Evolutionary conservation across 2,329 filamentous ascomycete genomes (phyloP).

Genomic region (Myrmaecium sp.): DNA sequence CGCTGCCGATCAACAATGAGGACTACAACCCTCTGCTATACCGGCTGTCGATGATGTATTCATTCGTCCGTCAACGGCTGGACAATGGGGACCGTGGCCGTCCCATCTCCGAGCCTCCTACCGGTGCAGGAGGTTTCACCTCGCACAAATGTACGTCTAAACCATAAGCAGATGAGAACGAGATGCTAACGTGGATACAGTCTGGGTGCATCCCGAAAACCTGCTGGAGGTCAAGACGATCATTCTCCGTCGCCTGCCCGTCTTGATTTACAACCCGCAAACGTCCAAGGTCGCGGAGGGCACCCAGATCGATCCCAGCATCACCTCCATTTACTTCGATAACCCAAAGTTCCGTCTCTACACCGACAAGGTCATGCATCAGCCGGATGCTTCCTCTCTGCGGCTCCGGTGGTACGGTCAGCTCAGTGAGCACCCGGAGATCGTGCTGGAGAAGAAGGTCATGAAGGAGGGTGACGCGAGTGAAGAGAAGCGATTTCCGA

Average conservation of each 20-base stretch:
- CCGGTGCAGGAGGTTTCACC: constrained; percentile 49
- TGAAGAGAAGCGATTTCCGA: constrained; percentile 61
- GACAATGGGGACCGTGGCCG: constrained; percentile 38
- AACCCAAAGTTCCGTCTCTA: constrained; percentile 75
- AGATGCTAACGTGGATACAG: constrained; percentile 27
- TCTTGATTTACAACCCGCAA: constrained; percentile 84
- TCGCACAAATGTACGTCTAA: constrained; percentile 62
- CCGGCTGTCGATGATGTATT: constrained; percentile 85
- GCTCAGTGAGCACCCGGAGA: constrained; percentile 58
- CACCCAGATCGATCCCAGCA: constrained; percentile 62
- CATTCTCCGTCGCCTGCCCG: constrained; percentile 76
- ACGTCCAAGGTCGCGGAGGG: constrained; percentile 67
- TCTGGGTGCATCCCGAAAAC: constrained; percentile 95
- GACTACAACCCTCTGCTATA: constrained; percentile 82
- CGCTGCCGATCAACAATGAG: constrained; percentile 87
- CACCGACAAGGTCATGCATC: constrained; percentile 62
- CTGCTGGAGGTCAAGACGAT: constrained; percentile 92
- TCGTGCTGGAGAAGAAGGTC: constrained; percentile 79
- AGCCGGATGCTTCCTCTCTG: constrained; percentile 62
- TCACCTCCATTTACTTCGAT: constrained; percentile 95
- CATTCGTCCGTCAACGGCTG: constrained; percentile 72
- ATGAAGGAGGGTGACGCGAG: constrained; percentile 60
- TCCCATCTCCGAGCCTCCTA: constrained; percentile 24
- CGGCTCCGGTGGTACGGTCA: constrained; percentile 86
- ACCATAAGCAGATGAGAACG: not conserved